Base-by-base conservation (phyloP, 139 green algal genomes). In the Pseudopediastrum boryanum region DNA sequence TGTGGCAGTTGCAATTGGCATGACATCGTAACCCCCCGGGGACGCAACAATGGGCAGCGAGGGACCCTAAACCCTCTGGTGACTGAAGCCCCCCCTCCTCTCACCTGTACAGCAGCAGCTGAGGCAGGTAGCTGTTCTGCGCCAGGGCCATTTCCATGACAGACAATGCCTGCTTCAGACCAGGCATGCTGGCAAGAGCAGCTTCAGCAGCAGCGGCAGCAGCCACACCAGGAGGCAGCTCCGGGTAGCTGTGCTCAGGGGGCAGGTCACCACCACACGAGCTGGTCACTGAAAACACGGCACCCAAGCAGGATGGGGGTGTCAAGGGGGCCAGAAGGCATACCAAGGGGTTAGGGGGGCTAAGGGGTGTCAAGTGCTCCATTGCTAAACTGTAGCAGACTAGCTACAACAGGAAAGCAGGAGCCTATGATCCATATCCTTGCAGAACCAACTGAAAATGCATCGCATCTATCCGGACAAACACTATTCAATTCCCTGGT, bases 41-140 rank as follows among this genome's bases (percentile, higher is more conserved):
- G n/a, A n/a, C n/a, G n/a, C n/a, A n/a, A n/a, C n/a, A n/a, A n/a
- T n/a, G n/a, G n/a, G n/a, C n/a, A n/a, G n/a, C n/a, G n/a, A n/a
- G n/a, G n/a, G n/a, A n/a, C n/a, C n/a, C n/a, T n/a, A n/a, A n/a
- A n/a, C n/a, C n/a, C n/a, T n/a, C n/a, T n/a, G n/a, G n/a, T n/a
- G n/a, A n/a, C n/a, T n/a, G n/a, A n/a, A n/a, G n/a, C n/a, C n/a
- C n/a, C n/a, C n/a, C n/a, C n/a, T n/a, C n/a, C n/a, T n/a, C n/a
- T n/a, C 46, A 88, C 80, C 84, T 88, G 81, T 94, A 94, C 51
- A 88, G 66, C 46, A 94, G 81, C 51, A 94, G 79, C 83, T 91
- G 84, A 12, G 85, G 84, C 58, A 89, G 75, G 76, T 87, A 88
- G 2, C 70, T 77, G 50, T 92, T 92, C 69, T 93, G 88, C 61